Evolutionary conservation across 768 basidiomycete species (phyloP).

Genomic region (Phaeotremella skinneri): DNA sequence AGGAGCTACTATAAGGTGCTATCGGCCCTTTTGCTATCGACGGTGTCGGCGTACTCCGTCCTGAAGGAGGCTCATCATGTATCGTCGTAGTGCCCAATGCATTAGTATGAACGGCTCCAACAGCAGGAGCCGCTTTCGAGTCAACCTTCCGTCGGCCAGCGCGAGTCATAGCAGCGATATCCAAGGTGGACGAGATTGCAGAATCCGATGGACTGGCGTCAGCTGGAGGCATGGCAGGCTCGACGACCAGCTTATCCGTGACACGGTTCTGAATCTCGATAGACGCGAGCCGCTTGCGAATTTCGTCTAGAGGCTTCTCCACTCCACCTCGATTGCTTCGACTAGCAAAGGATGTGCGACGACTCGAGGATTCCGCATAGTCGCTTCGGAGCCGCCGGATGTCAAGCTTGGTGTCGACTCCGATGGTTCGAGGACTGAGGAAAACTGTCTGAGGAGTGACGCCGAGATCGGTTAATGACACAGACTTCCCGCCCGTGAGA

Average conservation of each 20-base stretch:
- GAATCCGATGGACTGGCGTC: constrained; percentile 74
- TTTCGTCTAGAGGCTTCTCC: constrained; percentile 43
- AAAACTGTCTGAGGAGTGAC: constrained; percentile 91
- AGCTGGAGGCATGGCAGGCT: constrained; percentile 7
- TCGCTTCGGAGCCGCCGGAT: constrained; percentile 28
- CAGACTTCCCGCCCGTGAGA: constrained; percentile 27
- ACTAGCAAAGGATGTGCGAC: constrained; percentile 44
- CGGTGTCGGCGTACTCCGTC: constrained; percentile 65
- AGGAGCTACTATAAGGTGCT: constrained; percentile 51
- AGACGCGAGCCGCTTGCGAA: constrained; percentile 33
- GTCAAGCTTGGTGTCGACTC: constrained; percentile 35
- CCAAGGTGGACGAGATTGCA: constrained; percentile 58
- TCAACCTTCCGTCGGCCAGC: constrained; percentile 57
- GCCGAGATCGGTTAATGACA: constrained; percentile 71
- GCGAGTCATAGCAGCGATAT: constrained; percentile 47
- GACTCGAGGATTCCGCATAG: constrained; percentile 24
- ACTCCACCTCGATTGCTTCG: constrained; percentile 32
- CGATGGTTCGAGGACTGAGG: constrained; percentile 56
- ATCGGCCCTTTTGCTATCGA: constrained; percentile 4
- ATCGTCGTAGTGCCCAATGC: constrained; percentile 75
- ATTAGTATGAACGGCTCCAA: constrained; percentile 79
- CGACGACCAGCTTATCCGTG: constrained; percentile 8
- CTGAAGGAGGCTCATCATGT: constrained; percentile 64
- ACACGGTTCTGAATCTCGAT: constrained; percentile 23
- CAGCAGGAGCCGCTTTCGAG: constrained; percentile 81